Evolutionary conservation across 1,284 basidiomycete genomes (phyloP).

Genomic region (Singerocomus inundabilis): DNA sequence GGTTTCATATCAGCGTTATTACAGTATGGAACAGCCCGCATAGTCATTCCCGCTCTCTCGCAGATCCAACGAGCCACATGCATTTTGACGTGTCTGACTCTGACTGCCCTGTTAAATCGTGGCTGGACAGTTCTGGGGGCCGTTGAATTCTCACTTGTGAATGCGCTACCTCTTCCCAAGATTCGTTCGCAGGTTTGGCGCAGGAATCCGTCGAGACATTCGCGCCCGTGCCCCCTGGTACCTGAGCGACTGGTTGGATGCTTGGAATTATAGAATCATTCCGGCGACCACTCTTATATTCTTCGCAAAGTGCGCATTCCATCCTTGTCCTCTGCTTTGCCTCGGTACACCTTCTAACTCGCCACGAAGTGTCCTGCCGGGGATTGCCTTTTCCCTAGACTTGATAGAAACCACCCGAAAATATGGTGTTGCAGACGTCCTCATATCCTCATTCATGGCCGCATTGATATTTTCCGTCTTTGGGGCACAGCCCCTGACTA

Average conservation of each 20-base stretch:
- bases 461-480: constrained; percentile 90
- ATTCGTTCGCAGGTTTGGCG: constrained; percentile 41
- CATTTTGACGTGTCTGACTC: background rate
- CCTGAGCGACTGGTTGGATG: constrained; percentile 82
- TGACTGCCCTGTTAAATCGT: too few species aligned
- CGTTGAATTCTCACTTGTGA: background rate
- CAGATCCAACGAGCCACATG: too few species aligned
- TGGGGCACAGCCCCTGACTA: constrained; percentile 88
- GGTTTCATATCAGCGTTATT: too few species aligned
- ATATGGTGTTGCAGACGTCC: constrained; percentile 90
- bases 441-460: constrained; percentile 81
- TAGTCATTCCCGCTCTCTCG: too few species aligned
- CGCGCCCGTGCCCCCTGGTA: constrained; percentile 79
- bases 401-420: constrained; percentile 89
- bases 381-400: constrained; percentile 91
- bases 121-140: too few species aligned
- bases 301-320: constrained; percentile 66
- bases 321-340: background rate
- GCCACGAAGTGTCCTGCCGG: constrained; percentile 70
- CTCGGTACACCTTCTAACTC: constrained; percentile 1
- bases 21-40: too few species aligned
- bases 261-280: constrained; percentile 83
- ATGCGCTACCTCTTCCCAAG: background rate
- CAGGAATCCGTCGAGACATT: constrained; percentile 81
- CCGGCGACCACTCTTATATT: constrained; percentile 77